Evolutionary conservation across 805 yeast genomes (phyloP).

Genomic region (Lachancea cidri): DNA sequence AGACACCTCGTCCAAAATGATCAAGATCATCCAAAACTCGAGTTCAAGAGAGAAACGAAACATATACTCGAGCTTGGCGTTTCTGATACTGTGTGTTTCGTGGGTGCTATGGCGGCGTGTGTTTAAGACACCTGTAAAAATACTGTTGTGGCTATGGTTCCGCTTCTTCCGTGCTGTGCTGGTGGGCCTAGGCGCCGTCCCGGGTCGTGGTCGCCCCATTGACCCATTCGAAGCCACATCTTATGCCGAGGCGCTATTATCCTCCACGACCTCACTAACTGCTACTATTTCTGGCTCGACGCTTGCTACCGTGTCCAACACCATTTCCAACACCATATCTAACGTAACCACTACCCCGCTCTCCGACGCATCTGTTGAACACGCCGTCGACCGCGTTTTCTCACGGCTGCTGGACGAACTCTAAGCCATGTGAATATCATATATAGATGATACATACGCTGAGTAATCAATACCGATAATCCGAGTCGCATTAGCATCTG

Average conservation of each 20-base stretch:
- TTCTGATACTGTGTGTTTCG: conserved; percentile 23
- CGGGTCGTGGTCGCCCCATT: no score
- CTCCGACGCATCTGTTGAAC: no score
- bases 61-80: conserved; percentile 29
- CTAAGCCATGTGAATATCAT: conserved; percentile 3
- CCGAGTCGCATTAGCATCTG: no score
- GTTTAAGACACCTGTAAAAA: conserved; percentile 29
- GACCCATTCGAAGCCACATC: conserved; percentile 2
- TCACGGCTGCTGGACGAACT: conserved; percentile 10
- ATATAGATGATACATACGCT: no score
- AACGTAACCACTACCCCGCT: no score
- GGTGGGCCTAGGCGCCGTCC: conserved; percentile 23
- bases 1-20: conserved; percentile 26
- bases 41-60: conserved; percentile 32
- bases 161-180: conserved; percentile 35
- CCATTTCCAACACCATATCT: no score
- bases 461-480: no score
- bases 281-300: background rate
- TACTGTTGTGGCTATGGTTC: conserved; percentile 30
- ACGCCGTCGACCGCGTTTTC: conserved; percentile 8
- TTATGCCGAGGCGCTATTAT: background rate
- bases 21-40: conserved; percentile 28
- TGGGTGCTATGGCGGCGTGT: conserved; percentile 36
- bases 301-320: background rate
- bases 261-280: background rate